Evolutionary conservation across 176 grass and related monocot species (phyloP).

Genomic region (Zoysia japonica): DNA sequence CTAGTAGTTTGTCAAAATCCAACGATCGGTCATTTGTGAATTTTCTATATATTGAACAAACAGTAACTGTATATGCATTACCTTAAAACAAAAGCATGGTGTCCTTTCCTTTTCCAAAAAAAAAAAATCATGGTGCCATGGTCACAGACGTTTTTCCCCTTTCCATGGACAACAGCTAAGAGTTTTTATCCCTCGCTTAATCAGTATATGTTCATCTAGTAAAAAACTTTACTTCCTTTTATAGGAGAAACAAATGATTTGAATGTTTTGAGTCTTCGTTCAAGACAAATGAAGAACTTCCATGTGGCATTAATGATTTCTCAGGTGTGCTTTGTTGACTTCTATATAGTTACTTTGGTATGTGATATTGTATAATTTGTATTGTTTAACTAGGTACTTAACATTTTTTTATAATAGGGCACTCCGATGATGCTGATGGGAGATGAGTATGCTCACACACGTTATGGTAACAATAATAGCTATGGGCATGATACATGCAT

Average conservation of each 20-base stretch:
- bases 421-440: slow-evolving; percentile 99
- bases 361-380: slow-evolving; percentile 17
- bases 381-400: slow-evolving; percentile 1
- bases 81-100: too few relatives aligned
- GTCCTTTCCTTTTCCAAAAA: background rate
- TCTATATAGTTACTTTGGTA: slow-evolving; percentile 3
- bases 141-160: background rate
- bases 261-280: slow-evolving; percentile 63
- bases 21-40: background rate
- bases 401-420: slow-evolving; percentile 54
- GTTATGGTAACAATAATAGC: slow-evolving; percentile 97
- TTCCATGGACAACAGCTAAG: background rate
- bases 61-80: slow-evolving; percentile 17
- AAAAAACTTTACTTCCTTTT: slow-evolving; percentile 2
- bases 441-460: slow-evolving; percentile 96
- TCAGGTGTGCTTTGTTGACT: slow-evolving; percentile 61
- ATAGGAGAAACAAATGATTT: slow-evolving; percentile 88
- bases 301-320: slow-evolving; percentile 91
- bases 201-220: slow-evolving; percentile 8
- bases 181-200: slow-evolving; percentile 10
- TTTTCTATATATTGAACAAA: background rate
- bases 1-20: slow-evolving; percentile 24
- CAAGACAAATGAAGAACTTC: slow-evolving; percentile 98
- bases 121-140: slow-evolving; percentile 1
- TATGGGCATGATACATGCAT: slow-evolving; percentile 98